Evolutionary conservation across 2,329 filamentous ascomycete species (phyloP), one percentile per base, ranked within the genome.

Genomic region (Reticulascus tulasneorum): DNA sequence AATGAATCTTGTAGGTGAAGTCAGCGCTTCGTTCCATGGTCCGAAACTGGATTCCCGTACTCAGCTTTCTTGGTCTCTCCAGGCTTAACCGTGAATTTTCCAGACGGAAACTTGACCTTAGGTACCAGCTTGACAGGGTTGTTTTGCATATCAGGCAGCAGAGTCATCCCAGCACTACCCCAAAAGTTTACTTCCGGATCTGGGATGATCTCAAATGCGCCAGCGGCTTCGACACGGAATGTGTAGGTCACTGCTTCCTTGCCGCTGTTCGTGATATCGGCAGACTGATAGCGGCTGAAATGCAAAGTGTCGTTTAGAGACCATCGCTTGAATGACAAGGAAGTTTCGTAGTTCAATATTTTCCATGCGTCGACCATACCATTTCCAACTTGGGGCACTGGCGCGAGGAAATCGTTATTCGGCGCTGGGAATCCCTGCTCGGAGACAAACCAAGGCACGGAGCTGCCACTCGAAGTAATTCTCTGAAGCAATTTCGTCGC

Each of bases 221-320:
- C 61, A 11, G 55, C 56, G 6, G 52, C 47, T 24, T 61, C 49
- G 23, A 40, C 34, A 8, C 43, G 33, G 22, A 54, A 45, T 7
- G 42, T 52, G 50, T 66, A 67, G 16, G 51, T 56, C 26, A 60
- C 48, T 7, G 52, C 45, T 24, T 53, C 41, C n/a, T 47, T 44
- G 22, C 55, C 63, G 17, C 50, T 50, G 48, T 69, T 68, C 35
- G 52, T 59, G 41, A 69, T 53, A 33, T 43, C 40, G 20, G 52
- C 33, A 5, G 39, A 24, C 29, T 49, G 45, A 26, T 48, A 46
- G 31, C 41, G 45, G 19, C 52, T 50, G 38, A 69, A 62, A 41
- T 64, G 46, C 17, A 53, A 52, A 3, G 65, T 69, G 41, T 70
- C 67, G 40, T 69, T 70, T 38, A 70, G 59, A 10, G 56, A 54